These are phyloP conservation scores for Medicago lupulina DNA, from an alignment of 306 rosid genomes.

Conservation along the genomic window DNA sequence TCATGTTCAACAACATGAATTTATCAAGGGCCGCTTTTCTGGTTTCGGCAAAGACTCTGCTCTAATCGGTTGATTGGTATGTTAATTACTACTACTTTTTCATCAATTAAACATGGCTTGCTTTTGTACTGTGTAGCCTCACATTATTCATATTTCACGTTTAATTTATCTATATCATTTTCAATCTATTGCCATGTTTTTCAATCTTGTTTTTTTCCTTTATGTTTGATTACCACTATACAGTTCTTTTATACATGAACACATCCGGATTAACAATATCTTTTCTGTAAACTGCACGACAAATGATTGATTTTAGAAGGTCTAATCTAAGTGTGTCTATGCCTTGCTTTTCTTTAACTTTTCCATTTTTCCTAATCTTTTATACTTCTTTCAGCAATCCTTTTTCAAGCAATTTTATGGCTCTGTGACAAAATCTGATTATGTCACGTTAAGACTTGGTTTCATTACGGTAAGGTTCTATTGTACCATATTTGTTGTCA, in stretches of 20 bases:
- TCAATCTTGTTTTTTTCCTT: too few relatives aligned
- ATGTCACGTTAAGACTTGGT: slow-evolving; percentile 75
- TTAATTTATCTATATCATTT: too few relatives aligned
- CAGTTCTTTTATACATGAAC: too few relatives aligned
- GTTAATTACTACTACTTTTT: not conserved
- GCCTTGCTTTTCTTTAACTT: slow-evolving; percentile 10
- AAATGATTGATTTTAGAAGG: not conserved
- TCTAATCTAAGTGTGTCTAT: not conserved
- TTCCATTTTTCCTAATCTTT: slow-evolving; percentile 27
- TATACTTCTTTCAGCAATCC: slow-evolving; percentile 62
- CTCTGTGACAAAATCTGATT: slow-evolving; percentile 87
- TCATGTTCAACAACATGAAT: slow-evolving; percentile 72
- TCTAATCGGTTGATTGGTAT: slow-evolving; percentile 82
- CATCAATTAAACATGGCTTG: too few relatives aligned
- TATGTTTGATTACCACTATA: too few relatives aligned
- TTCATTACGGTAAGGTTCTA: slow-evolving; percentile 73
- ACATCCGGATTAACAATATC: too few relatives aligned
- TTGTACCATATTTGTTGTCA: slow-evolving; percentile 27
- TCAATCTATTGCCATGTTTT: too few relatives aligned
- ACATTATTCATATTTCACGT: too few relatives aligned
- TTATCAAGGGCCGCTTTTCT: slow-evolving; percentile 70
- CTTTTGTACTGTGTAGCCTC: too few relatives aligned
- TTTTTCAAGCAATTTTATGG: slow-evolving; percentile 86
- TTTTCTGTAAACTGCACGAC: too few relatives aligned
- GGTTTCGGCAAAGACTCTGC: slow-evolving; percentile 72